Percentiles rank a stretch among this genome's conserved stretches.
These are phyloP conservation scores for Naganishia sp. DNA, from an alignment of 1,284 basidiomycete species.

Conservation along the genomic window DNA sequence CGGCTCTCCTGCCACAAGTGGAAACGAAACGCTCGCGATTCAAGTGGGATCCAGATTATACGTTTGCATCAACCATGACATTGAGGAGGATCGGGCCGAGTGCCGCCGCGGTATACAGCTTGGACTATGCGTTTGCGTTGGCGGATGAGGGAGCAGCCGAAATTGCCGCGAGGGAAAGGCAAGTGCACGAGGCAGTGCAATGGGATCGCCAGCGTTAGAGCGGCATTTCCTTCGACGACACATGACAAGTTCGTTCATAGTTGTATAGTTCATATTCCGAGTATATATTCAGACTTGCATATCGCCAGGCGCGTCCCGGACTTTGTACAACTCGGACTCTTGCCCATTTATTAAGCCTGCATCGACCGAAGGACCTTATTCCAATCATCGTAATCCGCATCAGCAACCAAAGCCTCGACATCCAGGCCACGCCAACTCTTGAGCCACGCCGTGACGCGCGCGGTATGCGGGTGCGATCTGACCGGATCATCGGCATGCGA, in stretches of 20 bases:
- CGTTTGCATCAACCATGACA: constrained; percentile 25
- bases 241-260: no score
- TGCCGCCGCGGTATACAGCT: constrained; percentile 43
- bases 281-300: no score
- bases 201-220: constrained; percentile 42
- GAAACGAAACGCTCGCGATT: constrained; percentile 23
- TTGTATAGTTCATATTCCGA: no score
- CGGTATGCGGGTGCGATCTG: constrained; percentile 27
- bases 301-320: not conserved
- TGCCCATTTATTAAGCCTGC: not conserved
- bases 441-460: constrained; percentile 39
- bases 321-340: not conserved
- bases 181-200: constrained; percentile 45
- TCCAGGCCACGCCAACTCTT: constrained; percentile 41
- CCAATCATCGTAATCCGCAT: constrained; percentile 43
- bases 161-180: constrained; percentile 31
- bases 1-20: constrained; percentile 43
- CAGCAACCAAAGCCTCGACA: constrained; percentile 44
- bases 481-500: constrained; percentile 5
- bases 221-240: not conserved
- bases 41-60: constrained; percentile 23
- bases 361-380: constrained; percentile 20
- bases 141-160: constrained; percentile 32
- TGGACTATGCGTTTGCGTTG: constrained; percentile 47
- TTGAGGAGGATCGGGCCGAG: constrained; percentile 34